Evolutionary conservation across 441 rosid species (phyloP).

Genomic region (Syzygium syzygioides): DNA sequence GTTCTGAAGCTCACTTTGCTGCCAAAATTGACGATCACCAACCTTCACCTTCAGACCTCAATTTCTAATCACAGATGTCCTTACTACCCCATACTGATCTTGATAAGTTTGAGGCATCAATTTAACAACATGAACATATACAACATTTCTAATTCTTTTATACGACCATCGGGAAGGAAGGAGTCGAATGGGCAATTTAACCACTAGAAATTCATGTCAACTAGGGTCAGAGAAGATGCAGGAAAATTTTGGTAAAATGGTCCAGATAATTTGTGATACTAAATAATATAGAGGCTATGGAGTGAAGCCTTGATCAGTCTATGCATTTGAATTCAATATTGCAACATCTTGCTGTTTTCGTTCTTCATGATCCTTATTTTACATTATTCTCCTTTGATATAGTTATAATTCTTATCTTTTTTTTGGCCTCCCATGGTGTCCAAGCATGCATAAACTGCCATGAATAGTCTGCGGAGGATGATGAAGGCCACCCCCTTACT

Average conservation of each 20-base stretch:
- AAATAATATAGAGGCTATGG: not conserved
- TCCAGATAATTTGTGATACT: not conserved
- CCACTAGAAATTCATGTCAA: not conserved
- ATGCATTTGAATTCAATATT: not conserved
- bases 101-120: not conserved
- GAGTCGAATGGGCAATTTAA: not conserved
- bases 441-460: not conserved
- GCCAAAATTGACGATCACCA: not conserved
- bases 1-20: not conserved
- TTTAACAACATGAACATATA: not conserved
- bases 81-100: not conserved
- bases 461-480: not conserved
- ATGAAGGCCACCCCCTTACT: not conserved
- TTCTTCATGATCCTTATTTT: not conserved
- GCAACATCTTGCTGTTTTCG: not conserved
- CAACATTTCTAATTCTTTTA: not conserved
- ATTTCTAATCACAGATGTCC: not conserved
- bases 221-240: not conserved
- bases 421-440: not conserved
- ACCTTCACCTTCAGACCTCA: not conserved
- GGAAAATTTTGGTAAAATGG: not conserved
- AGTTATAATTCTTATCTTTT: not conserved
- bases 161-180: not conserved
- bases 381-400: not conserved
- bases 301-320: not conserved